These are phyloP conservation scores for Penicillium olsonii DNA, from an alignment of 2,329 filamentous ascomycete genomes.

Conservation along the genomic window DNA sequence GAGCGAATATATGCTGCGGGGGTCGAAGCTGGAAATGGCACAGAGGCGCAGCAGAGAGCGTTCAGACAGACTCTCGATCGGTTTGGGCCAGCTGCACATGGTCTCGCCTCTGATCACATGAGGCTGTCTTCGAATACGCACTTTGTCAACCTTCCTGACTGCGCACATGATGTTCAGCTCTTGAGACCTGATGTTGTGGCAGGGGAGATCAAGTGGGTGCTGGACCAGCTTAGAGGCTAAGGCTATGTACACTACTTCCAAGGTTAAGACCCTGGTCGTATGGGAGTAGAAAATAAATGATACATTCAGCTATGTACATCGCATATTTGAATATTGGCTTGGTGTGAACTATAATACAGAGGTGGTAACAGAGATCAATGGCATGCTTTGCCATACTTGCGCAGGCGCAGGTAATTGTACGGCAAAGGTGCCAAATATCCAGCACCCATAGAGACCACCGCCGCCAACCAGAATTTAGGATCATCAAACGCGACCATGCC, in stretches of 20 bases:
- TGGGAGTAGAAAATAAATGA: too few species aligned
- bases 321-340: too few species aligned
- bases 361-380: constrained; percentile 8
- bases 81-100: constrained; percentile 30
- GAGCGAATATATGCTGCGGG: constrained; percentile 35
- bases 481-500: constrained; percentile 51
- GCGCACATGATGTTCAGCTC: constrained; percentile 43
- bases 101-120: constrained; percentile 36
- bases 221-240: not conserved
- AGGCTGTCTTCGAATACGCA: constrained; percentile 31
- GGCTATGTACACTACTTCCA: constrained; percentile 9
- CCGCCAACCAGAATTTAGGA: constrained; percentile 56
- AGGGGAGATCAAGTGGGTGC: constrained; percentile 39
- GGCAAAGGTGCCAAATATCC: constrained; percentile 52
- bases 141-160: constrained; percentile 35
- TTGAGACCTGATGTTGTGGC: constrained; percentile 39
- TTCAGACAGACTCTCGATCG: constrained; percentile 32
- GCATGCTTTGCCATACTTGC: constrained; percentile 49
- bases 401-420: constrained; percentile 55
- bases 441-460: constrained; percentile 31
- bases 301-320: too few species aligned
- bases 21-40: constrained; percentile 36
- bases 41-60: constrained; percentile 28
- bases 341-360: not conserved
- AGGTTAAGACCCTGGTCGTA: too few species aligned